phyloP scores from a whole-genome alignment of 129 eudicot genomes.

The sunflower (Helianthus annuus) region DNA sequence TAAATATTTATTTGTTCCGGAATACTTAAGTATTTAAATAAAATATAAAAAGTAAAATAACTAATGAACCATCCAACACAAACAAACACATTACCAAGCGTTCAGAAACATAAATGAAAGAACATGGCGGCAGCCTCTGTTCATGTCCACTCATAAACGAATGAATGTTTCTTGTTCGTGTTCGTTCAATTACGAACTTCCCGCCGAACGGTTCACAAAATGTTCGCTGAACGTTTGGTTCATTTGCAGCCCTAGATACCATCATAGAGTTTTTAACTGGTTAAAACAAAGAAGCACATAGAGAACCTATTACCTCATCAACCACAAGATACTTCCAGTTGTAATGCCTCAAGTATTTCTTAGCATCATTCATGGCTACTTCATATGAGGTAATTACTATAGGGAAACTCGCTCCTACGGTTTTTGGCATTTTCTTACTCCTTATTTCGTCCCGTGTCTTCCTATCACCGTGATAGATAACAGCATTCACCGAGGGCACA shows the following conservation, averaged over 20 bases:
- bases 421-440: constrained; percentile 79
- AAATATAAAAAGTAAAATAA: no score
- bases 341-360: constrained; percentile 69
- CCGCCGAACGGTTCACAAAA: no score
- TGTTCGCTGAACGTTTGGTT: no score
- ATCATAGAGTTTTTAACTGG: neutral
- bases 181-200: no score
- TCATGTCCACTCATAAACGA: no score
- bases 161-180: no score
- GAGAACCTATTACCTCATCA: constrained; percentile 66
- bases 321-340: constrained; percentile 92
- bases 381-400: constrained; percentile 90
- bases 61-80: no score
- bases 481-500: constrained; percentile 68
- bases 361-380: constrained; percentile 84
- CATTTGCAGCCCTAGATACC: neutral
- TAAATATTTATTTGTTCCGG: no score
- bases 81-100: no score
- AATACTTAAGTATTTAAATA: no score
- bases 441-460: constrained; percentile 65
- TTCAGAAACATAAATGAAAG: no score
- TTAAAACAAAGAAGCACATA: neutral
- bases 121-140: no score
- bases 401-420: constrained; percentile 77
- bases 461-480: constrained; percentile 81